A percentile compares a stretch with the other conserved stretches of the same genome.
These are phyloP conservation scores for Phyllosticta citribraziliensis DNA, from an alignment of 2,329 filamentous ascomycete genomes.

Conservation along the genomic window DNA sequence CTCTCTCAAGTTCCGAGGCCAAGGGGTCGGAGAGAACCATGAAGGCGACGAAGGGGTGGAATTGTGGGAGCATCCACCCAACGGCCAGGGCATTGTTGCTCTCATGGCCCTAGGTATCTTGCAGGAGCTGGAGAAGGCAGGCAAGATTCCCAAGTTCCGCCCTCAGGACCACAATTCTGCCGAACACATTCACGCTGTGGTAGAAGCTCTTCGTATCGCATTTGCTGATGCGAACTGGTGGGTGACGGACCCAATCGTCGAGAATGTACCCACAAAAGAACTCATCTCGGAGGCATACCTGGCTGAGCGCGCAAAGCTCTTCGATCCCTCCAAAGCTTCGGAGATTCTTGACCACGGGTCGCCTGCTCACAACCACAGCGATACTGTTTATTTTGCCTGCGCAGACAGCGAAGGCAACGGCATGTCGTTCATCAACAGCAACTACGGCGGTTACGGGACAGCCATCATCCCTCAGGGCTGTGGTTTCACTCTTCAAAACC, in stretches of 20 bases:
- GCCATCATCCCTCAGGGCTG: constrained; percentile 75
- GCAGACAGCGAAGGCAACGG: constrained; percentile 78
- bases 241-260: constrained; percentile 70
- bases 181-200: constrained; percentile 65
- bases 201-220: constrained; percentile 79
- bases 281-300: constrained; percentile 69
- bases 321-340: constrained; percentile 43
- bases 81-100: constrained; percentile 91
- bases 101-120: constrained; percentile 90
- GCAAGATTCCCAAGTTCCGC: constrained; percentile 62
- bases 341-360: constrained; percentile 54
- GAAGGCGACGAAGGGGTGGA: constrained; percentile 52
- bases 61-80: constrained; percentile 94
- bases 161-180: constrained; percentile 70
- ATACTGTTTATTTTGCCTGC: constrained; percentile 90
- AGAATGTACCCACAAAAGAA: constrained; percentile 57
- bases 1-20: constrained; percentile 65
- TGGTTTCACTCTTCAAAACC: constrained; percentile 91
- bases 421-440: constrained; percentile 93
- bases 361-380: constrained; percentile 73
- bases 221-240: constrained; percentile 90
- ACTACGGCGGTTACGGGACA: constrained; percentile 83
- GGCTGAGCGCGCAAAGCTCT: constrained; percentile 55
- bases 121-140: constrained; percentile 68
- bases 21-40: constrained; percentile 44